Evolutionary conservation across 2,329 filamentous ascomycete genomes (phyloP), one percentile per base, ranked within the genome.

Genomic region (Colletotrichum cuscutae): DNA sequence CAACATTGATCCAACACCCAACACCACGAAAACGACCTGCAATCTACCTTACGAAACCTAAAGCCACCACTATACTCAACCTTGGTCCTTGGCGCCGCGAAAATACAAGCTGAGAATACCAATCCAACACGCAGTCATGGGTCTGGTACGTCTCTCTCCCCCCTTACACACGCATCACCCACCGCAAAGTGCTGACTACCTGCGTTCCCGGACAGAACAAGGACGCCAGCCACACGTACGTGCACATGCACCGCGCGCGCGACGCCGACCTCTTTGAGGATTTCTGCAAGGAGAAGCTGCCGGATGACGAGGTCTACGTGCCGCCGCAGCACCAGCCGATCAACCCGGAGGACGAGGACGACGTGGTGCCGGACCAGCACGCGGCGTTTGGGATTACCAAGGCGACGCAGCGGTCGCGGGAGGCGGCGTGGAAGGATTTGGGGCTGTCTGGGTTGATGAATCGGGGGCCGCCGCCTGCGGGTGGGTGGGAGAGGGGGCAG

Each of bases 301-400:
- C 91, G n/a, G 86, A 88, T 74, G 94, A 97, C 83, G 93, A 95
- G 69, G 94, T 97, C 80, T 93, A 94, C 81, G 93, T 97, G n/a
- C 90, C 93, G 42, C 90, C 91, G 8, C 90, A 94, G 74, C 90
- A 95, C 80, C 93, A 95, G 80, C 94, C 94, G 53, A 88, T 95
- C 79, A 96, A 97, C 80, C 94, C 94, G 0, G 94, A 97, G 82
- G 94, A 97, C 80, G 94, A 97, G 83, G 94, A 97, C 79, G 94
- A 97, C 79, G 93, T 97, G 4, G 94, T 97, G 5, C 94, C 94
- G 0, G 94, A 97, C 81, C 94, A 97, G 83, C 94, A 97, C 80
- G 94, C 94, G 13, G 94, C 94, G 0, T 97, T 97, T 80, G 94
- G 94, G 52, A 97, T 97, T 77, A 91, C 94, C 81, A 89, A 93